Evolutionary conservation across 2,329 filamentous ascomycete species (phyloP).

Genomic region (Penicillium hesseltinei): DNA sequence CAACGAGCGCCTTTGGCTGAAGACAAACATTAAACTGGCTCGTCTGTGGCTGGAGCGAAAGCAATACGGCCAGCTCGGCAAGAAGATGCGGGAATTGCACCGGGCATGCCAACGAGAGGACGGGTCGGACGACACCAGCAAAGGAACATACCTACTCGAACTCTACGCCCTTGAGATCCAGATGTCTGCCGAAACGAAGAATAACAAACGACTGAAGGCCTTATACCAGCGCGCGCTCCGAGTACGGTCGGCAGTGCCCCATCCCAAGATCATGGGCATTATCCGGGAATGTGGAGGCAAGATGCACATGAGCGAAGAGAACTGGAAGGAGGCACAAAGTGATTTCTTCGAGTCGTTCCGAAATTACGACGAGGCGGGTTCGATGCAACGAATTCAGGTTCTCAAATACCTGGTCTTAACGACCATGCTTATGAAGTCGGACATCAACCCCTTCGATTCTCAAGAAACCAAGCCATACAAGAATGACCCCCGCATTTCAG

Average conservation of each 20-base stretch:
- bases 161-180: conserved; percentile 97
- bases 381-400: conserved; percentile 92
- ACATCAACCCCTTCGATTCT: conserved; percentile 98
- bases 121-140: conserved; percentile 78
- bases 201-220: conserved; percentile 94
- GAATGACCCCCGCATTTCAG: conserved; percentile 88
- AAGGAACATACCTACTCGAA: conserved; percentile 93
- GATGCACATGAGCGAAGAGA: conserved; percentile 99
- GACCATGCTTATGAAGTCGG: conserved; percentile 97
- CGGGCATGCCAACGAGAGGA: conserved; percentile 83
- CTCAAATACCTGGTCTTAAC: conserved; percentile 95
- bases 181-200: conserved; percentile 95
- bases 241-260: conserved; percentile 93
- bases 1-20: conserved; percentile 94
- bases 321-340: conserved; percentile 94
- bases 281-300: conserved; percentile 98
- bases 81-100: conserved; percentile 85
- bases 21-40: conserved; percentile 96
- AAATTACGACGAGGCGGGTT: conserved; percentile 97
- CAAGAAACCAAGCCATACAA: conserved; percentile 99
- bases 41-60: conserved; percentile 89
- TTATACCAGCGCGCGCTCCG: conserved; percentile 88
- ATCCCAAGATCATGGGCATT: conserved; percentile 98
- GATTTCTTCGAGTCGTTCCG: conserved; percentile 99
- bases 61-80: conserved; percentile 75